phyloP scores from a whole-genome alignment of 2,329 filamentous ascomycete species.

The Paecilomyces sp. region DNA sequence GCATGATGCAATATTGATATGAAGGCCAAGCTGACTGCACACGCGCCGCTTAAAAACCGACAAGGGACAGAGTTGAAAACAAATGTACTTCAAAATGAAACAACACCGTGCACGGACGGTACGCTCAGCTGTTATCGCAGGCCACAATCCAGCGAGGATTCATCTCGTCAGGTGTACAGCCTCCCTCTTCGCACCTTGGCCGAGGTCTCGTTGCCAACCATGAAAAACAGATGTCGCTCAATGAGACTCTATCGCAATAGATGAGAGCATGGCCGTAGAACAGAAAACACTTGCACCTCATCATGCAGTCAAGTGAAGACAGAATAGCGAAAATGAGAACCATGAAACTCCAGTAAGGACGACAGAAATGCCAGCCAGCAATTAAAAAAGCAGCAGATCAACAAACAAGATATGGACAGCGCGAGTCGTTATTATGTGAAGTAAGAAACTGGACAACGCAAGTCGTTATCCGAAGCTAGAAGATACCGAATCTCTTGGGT shows the following conservation, averaged over 20 bases:
- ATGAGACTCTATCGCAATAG: not conserved
- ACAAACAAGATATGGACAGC: not conserved
- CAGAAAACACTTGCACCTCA: not conserved
- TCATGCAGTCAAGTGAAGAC: not conserved
- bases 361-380: not conserved
- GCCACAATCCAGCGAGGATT: not conserved
- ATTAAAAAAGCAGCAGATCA: not conserved
- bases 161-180: not conserved
- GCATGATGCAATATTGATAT: not conserved
- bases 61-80: not conserved
- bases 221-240: not conserved
- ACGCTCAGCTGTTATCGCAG: not conserved
- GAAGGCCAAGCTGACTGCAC: not conserved
- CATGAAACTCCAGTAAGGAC: not conserved
- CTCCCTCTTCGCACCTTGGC: not conserved
- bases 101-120: not conserved
- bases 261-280: not conserved
- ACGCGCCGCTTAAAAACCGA: not conserved
- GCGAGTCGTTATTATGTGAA: not conserved
- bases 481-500: not conserved
- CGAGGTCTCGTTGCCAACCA: not conserved
- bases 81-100: not conserved
- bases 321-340: not conserved
- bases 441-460: not conserved
- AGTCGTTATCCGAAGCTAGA: not conserved